Evolutionary conservation across 2,329 filamentous ascomycete genomes (phyloP).

Genomic region (Penicillium olsonii): DNA sequence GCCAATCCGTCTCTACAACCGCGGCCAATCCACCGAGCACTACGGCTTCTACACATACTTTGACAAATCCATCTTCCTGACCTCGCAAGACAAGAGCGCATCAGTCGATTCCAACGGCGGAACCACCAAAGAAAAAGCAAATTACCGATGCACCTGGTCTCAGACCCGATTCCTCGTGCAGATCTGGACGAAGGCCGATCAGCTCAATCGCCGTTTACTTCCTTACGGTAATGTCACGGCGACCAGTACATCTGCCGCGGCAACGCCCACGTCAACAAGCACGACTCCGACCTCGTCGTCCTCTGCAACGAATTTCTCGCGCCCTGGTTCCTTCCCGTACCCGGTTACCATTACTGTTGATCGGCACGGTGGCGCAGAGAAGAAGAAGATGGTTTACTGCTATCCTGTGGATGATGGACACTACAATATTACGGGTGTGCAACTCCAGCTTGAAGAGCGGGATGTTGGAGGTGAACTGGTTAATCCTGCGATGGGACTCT

Average conservation of each 20-base stretch:
- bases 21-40: slow-evolving; percentile 76
- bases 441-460: slow-evolving; percentile 56
- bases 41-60: slow-evolving; percentile 95
- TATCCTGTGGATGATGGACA: slow-evolving; percentile 54
- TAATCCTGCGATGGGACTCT: slow-evolving; percentile 52
- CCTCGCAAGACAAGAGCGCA: slow-evolving; percentile 48
- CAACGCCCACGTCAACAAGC: slow-evolving; percentile 23
- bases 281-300: slow-evolving; percentile 23
- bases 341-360: slow-evolving; percentile 62
- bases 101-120: slow-evolving; percentile 55
- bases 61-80: slow-evolving; percentile 81
- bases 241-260: slow-evolving; percentile 8
- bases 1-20: slow-evolving; percentile 81
- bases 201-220: slow-evolving; percentile 31
- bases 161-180: slow-evolving; percentile 63
- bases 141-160: slow-evolving; percentile 58
- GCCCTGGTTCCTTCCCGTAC: slow-evolving; percentile 62
- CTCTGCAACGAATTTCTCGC: slow-evolving; percentile 49
- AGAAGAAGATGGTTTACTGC: slow-evolving; percentile 61
- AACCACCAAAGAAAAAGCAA: slow-evolving; percentile 47
- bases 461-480: slow-evolving; percentile 53
- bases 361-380: slow-evolving; percentile 58
- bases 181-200: slow-evolving; percentile 60
- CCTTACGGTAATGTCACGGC: slow-evolving; percentile 9
- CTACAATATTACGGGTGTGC: slow-evolving; percentile 47